A percentile compares a stretch with the other conserved stretches of the same genome.
Conservation (phyloP, 306 rosid species). For the Oxytropis ochrocephala region DNA sequence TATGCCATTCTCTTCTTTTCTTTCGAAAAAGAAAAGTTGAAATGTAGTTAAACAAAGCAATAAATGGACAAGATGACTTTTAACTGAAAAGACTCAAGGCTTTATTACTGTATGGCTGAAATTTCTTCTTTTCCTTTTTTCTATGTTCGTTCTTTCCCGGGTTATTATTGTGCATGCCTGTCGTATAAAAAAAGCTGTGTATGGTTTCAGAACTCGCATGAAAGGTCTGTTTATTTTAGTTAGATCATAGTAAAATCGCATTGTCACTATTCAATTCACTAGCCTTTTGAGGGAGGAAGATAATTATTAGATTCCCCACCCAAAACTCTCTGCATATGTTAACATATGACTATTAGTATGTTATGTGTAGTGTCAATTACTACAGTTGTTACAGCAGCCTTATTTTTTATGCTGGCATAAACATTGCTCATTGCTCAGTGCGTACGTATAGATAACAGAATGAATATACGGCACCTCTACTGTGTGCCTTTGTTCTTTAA, state of each 20-base stretch:
- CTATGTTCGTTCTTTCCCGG: background rate
- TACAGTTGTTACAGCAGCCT: constrained; percentile 22
- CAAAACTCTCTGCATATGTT: background rate
- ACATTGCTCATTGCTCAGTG: background rate
- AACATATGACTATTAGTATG: background rate
- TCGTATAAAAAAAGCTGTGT: constrained; percentile 7
- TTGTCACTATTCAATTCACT: constrained; percentile 19
- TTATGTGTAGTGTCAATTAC: constrained; percentile 12
- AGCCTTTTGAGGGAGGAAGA: background rate
- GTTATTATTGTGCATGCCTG: constrained; percentile 10
- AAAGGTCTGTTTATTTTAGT: constrained; percentile 29
- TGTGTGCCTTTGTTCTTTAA: background rate
- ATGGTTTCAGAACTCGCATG: constrained; percentile 23
- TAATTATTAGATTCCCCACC: constrained; percentile 29
- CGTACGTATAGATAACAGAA: background rate
- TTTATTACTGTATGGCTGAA: constrained; percentile 1
- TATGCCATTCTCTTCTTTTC: background rate
- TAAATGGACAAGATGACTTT: constrained; percentile 8
- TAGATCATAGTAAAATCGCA: constrained; percentile 7
- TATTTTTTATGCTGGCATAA: background rate
- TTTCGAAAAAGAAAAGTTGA: background rate
- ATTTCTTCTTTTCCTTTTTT: background rate
- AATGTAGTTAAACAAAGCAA: background rate
- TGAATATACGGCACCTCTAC: background rate
- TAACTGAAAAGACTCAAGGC: constrained; percentile 24